Base-by-base conservation (phyloP, 306 rosid genomes). In the Rosa chinensis region DNA sequence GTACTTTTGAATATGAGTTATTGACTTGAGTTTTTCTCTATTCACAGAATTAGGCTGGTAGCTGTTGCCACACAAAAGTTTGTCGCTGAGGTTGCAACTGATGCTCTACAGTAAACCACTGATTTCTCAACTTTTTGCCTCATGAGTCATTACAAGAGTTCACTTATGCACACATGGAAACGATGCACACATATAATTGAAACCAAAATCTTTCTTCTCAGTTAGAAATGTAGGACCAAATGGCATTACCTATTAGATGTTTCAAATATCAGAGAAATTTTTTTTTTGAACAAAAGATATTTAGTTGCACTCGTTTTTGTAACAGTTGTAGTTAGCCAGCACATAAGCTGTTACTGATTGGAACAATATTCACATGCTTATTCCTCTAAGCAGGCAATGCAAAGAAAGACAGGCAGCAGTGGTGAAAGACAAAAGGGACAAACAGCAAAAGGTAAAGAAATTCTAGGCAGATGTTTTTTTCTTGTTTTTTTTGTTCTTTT, bases 381-480 rank as follows among this genome's bases (percentile, higher is more conserved):
- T 76, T 23, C 45, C 20, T 69, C 52, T 58, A 70, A 59, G 78
- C 62, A 95, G 99, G 97, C 99, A 92, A 74, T 95, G 96, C 89
- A 91, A 92, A 82, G 94, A 96, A 76, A 91, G 98, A 59, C 98
- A 90, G 77, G 89, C 98, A 17, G 62, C 97, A 63, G 86, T 95
- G 63, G 91, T 93, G 56, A 92, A 92, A 83, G 99, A 95, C 85
- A 92, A 95, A 89, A 88, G 97, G 82, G 98, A 95, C 83, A 95
- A 88, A 84, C 97, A 92, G 86, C 97, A 88, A 84, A 93, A 95
- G 98, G 99, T 93, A 82, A 66, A 76, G 13, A 59, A 16, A 53
- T 75, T 40, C 66, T 55, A 8, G 43, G 35, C 79, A 50, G 40
- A 17, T 32, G 58, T 21, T 62, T 42, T 2, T 32, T 32, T 32